phyloP scores from a whole-genome alignment of 768 basidiomycete genomes.

The Termitomyces sp. region DNA sequence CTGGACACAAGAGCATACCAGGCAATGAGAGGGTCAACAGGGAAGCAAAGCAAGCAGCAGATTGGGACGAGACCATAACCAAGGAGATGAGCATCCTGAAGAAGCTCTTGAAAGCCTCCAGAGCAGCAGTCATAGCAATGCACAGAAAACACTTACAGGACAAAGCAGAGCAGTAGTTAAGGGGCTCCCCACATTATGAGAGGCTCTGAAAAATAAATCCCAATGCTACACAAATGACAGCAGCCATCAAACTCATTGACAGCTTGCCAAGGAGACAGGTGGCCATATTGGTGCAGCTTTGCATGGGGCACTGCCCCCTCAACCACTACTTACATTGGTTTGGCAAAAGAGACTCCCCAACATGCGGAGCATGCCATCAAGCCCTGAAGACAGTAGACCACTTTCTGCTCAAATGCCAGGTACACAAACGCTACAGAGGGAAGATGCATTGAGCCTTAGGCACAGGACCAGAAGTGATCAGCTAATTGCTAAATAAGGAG shows the following conservation, averaged over 20 bases:
- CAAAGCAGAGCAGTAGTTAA: background rate
- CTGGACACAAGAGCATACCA: background rate
- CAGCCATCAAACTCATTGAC: too few species aligned
- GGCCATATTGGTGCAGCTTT: background rate
- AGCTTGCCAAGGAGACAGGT: background rate
- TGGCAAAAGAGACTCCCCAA: background rate
- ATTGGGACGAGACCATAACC: background rate
- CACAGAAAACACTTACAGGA: too few species aligned
- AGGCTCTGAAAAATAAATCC: too few species aligned
- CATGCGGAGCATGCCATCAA: background rate
- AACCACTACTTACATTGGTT: background rate
- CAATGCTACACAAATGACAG: too few species aligned
- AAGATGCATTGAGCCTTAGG: background rate
- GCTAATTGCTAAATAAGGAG: too few species aligned
- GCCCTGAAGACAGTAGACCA: background rate
- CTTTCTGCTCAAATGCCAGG: too few species aligned
- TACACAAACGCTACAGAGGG: background rate
- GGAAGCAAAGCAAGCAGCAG: background rate
- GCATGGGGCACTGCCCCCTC: background rate
- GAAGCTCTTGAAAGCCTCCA: background rate
- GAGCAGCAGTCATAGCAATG: background rate
- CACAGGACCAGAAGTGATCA: too few species aligned
- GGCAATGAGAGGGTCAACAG: background rate
- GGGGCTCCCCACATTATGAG: too few species aligned
- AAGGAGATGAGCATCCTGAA: background rate